Base-by-base conservation (phyloP, 2,329 filamentous ascomycete genomes). In the Aspergillus sp. region DNA sequence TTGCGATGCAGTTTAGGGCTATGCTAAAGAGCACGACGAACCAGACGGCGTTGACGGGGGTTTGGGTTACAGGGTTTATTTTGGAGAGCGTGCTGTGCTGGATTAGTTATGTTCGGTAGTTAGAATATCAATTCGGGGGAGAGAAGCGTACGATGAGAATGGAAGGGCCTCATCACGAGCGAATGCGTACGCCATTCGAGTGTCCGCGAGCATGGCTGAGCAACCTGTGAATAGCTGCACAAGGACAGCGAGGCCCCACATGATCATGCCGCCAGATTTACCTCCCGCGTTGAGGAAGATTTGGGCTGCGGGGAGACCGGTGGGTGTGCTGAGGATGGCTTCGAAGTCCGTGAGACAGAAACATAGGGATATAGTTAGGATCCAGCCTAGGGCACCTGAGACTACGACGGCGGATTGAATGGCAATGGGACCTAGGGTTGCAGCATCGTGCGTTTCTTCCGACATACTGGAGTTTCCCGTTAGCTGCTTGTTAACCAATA, bases 211-310 rank as follows among this genome's bases (percentile, higher is more conserved):
- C 83, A 87, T 85, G 4, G 85, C 85, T 17, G 83, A 83, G 54
- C 83, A 85, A 18, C 85, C 84, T 0, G 85, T 87, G 72, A 88
- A 87, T 68, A 85, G 84, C 58, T 87, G 85, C 2, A 88, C 83
- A 1, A 88, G 76, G 57, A 87, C 83, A 17, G 85, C 81, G 58
- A 84, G 84, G 55, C 80, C 81, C 81, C 83, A 85, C 83, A 86
- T 86, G 15, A 79, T 66, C 0, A 82, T 83, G 30, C 82, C 84
- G n/a, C 83, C 83, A 3, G 69, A 76, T 59, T 71, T 77, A 2
- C 84, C 84, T 9, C 81, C 83, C 3, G 84, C 84, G 62, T 88
- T 86, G 45, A 85, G 75, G 66, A 87, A 82, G 47, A 83, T 80
- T 60, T 83, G 80, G 0, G 84, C 85, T 0, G 83, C 83, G 0